Evolutionary conservation across 495 filamentous ascomycete genomes (phyloP).

Genomic region (Penicillium paradoxum): DNA sequence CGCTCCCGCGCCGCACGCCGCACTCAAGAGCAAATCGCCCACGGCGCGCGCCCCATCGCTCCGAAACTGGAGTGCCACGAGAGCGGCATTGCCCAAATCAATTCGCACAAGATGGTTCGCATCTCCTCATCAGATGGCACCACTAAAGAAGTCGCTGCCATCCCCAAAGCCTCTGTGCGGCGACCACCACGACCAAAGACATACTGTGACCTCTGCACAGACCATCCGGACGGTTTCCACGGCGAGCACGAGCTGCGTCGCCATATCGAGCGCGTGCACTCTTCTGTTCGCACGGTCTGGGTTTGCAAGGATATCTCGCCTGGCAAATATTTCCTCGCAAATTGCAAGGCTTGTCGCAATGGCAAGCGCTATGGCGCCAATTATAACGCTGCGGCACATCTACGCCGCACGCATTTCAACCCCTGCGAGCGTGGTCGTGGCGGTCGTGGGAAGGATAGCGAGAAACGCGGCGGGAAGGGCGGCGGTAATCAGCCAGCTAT

Average conservation of each 20-base stretch:
- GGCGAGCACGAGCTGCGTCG: constrained; percentile 90
- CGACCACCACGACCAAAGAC: constrained; percentile 75
- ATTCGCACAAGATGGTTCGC: constrained; percentile 48
- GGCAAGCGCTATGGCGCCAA: constrained; percentile 84
- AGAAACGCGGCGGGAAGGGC: constrained; percentile 75
- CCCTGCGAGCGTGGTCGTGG: constrained; percentile 52
- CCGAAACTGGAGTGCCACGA: constrained; percentile 37
- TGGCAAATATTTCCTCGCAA: constrained; percentile 60
- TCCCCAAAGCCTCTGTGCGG: constrained; percentile 66
- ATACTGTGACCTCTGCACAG: constrained; percentile 66
- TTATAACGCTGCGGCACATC: constrained; percentile 92
- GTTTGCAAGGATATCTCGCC: constrained; percentile 66
- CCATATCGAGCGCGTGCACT: constrained; percentile 78
- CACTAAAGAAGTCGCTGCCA: constrained; percentile 55
- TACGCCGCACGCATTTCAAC: constrained; percentile 85
- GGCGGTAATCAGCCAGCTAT: constrained; percentile 81
- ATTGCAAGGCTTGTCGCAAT: constrained; percentile 80
- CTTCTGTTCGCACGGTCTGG: constrained; percentile 69
- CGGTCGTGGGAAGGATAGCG: constrained; percentile 50
- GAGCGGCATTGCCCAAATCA: constrained; percentile 17
- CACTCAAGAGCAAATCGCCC: constrained; percentile 42
- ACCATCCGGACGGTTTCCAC: constrained; percentile 80
- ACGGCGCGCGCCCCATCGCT: constrained; percentile 40
- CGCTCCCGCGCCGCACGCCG: constrained; percentile 37
- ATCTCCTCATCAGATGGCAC: constrained; percentile 54